Percentiles rank a stretch among this genome's conserved stretches.
These are phyloP conservation scores for Globomyces sp. DNA, from an alignment of 371 early-diverging fungal genomes.

Conservation along the genomic window DNA sequence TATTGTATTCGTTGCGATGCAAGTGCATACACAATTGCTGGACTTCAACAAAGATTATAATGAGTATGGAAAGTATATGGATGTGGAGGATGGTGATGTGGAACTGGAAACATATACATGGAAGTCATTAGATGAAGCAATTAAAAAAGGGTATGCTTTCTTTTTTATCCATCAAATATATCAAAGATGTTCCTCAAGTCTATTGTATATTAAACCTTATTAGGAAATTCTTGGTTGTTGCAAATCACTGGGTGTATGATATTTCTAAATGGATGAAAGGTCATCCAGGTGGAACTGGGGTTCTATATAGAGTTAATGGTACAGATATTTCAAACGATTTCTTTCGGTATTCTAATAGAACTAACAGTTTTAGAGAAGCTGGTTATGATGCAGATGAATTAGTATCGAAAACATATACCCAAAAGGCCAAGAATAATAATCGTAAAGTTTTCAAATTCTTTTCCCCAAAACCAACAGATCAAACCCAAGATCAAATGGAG, in stretches of 20 bases:
- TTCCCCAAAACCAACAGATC: conserved; percentile 8
- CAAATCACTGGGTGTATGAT: conserved; percentile 27
- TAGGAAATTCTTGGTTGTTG: conserved; percentile 22
- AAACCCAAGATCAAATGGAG: neutral
- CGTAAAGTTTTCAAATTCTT: neutral
- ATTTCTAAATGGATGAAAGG: conserved; percentile 23
- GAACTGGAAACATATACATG: too few species aligned
- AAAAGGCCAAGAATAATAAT: neutral
- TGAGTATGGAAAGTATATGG: too few species aligned
- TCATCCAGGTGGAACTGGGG: conserved; percentile 30
- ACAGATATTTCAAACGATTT: conserved; percentile 33
- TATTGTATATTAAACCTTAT: neutral
- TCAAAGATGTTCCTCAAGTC: neutral
- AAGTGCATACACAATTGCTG: too few species aligned
- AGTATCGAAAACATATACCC: conserved; percentile 5
- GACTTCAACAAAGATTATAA: too few species aligned
- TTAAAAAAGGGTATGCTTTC: too few species aligned
- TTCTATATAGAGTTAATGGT: conserved; percentile 29
- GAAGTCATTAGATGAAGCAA: too few species aligned
- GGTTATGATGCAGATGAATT: conserved; percentile 32
- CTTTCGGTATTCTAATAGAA: conserved; percentile 11
- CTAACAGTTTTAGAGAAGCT: conserved; percentile 23
- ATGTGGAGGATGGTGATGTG: too few species aligned
- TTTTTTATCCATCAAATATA: too few species aligned
- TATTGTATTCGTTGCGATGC: too few species aligned